A percentile compares a stretch with the other conserved stretches of the same genome.
phyloP scores from a whole-genome alignment of 306 rosid species.

The Lathyrus sativus region DNA sequence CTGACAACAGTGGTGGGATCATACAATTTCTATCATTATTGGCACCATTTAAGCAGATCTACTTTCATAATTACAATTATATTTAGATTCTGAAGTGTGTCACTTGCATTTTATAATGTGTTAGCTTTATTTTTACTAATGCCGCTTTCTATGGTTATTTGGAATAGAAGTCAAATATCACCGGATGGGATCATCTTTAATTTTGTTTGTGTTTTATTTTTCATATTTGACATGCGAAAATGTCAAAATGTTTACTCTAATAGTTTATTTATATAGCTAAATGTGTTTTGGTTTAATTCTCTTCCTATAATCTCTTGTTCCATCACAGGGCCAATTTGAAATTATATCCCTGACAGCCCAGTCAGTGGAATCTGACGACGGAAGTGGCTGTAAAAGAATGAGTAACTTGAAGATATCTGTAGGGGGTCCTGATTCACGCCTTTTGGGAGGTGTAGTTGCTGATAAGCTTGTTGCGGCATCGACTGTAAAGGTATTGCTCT shows the following conservation, averaged over 20 bases:
- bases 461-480: slow-evolving; percentile 74
- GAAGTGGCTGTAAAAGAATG: slow-evolving; percentile 46
- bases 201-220: neutral
- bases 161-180: neutral
- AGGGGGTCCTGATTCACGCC: slow-evolving; percentile 64
- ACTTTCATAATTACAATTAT: slow-evolving; percentile 8
- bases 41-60: neutral
- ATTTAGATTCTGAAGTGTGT: neutral
- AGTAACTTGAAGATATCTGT: slow-evolving; percentile 57
- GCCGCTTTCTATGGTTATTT: neutral
- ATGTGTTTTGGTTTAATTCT: slow-evolving; percentile 17
- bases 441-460: slow-evolving; percentile 76
- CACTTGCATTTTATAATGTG: neutral
- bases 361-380: slow-evolving; percentile 47
- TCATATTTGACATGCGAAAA: neutral
- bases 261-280: neutral
- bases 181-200: neutral
- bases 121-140: slow-evolving; percentile 8
- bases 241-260: slow-evolving; percentile 22
- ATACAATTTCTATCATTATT: neutral
- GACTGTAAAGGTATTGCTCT: slow-evolving; percentile 65
- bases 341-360: slow-evolving; percentile 69
- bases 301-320: slow-evolving; percentile 12
- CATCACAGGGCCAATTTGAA: slow-evolving; percentile 73
- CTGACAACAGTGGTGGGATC: neutral